These are phyloP conservation scores for Sugiyamaella boreocaroliniensis DNA, from an alignment of 805 yeast species.

Conservation along the genomic window DNA sequence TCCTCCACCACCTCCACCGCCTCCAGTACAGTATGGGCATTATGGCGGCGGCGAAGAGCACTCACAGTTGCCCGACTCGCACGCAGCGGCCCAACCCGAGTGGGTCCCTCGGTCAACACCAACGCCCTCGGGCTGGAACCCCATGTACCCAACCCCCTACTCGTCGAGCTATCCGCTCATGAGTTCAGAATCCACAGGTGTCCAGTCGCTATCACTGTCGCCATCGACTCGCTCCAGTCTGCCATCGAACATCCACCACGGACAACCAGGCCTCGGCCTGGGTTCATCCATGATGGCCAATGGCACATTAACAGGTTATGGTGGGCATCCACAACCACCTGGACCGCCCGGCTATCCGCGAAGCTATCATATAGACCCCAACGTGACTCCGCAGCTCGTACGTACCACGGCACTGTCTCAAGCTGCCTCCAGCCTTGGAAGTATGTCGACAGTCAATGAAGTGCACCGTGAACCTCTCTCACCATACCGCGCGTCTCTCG, in stretches of 20 bases:
- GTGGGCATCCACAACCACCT: too few species aligned
- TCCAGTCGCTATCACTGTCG: background rate
- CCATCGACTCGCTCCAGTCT: too few species aligned
- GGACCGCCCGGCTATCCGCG: background rate
- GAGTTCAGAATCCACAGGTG: background rate
- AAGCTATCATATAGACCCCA: background rate
- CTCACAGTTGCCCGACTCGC: background rate
- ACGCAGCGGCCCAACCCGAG: background rate
- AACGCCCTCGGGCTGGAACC: background rate
- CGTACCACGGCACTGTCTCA: slow-evolving; percentile 24
- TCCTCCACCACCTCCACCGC: background rate
- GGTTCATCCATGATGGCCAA: background rate
- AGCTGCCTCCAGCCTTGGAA: slow-evolving; percentile 18
- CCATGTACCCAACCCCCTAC: background rate
- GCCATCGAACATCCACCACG: too few species aligned
- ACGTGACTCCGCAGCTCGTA: slow-evolving; percentile 19
- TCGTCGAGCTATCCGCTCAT: background rate
- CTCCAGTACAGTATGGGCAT: background rate
- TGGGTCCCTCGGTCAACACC: background rate
- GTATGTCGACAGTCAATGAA: slow-evolving; percentile 1
- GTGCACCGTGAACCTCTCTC: slow-evolving; percentile 4
- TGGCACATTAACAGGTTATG: background rate
- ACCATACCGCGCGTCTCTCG: slow-evolving; percentile 25
- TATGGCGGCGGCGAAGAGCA: background rate
- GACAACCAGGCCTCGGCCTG: background rate